Evolutionary conservation across 2,329 filamentous ascomycete species (phyloP), one percentile per base, ranked within the genome.

Genomic region (Graphium sp.): DNA sequence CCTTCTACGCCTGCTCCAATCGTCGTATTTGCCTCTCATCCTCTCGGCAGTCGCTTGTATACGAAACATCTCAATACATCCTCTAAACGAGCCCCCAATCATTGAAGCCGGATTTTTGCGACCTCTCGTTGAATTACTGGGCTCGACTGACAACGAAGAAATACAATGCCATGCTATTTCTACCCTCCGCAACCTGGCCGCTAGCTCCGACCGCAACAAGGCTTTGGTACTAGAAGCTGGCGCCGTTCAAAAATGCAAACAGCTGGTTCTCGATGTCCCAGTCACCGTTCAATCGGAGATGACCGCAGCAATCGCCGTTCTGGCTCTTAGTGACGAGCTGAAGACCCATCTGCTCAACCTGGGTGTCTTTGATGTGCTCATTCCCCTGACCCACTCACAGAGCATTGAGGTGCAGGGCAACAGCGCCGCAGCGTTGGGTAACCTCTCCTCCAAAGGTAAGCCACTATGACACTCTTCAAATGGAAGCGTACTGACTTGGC

Each of bases 161-260:
- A 98, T 98, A 29, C 89, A 98, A 49, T 98, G 89, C 47, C 89
- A 98, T 47, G 89, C 89, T 32, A 98, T 98, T 39, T 95, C 89
- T 5, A 98, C 89, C 0, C 66, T 98, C 27, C 74, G 89, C 37
- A 98, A 98, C 45, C 64, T 98, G 33, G 89, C 89, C 6, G 89
- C 89, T 31, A 95, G 85, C 54, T 95, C 87, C 6, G 89, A 98
- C 49, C 75, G 83, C 37, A 98, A 98, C 66, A 98, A 98, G 58
- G 81, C 91, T 33, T 66, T 98, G n/a, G 89, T 98, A 2, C 60
- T 98, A 27, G 84, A 95, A 52, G 89, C 89, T 19, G 89, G 89
- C 15, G 89, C 89, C 2, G 89, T 98, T 22, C 84, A 95, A 48
- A 95, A 95, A 52, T 98, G 89, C 72, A 95, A 94, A 55, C 83